Evolutionary conservation across 352 stramenopile genomes (phyloP).

Genomic region (Phytophthora tentaculata): DNA sequence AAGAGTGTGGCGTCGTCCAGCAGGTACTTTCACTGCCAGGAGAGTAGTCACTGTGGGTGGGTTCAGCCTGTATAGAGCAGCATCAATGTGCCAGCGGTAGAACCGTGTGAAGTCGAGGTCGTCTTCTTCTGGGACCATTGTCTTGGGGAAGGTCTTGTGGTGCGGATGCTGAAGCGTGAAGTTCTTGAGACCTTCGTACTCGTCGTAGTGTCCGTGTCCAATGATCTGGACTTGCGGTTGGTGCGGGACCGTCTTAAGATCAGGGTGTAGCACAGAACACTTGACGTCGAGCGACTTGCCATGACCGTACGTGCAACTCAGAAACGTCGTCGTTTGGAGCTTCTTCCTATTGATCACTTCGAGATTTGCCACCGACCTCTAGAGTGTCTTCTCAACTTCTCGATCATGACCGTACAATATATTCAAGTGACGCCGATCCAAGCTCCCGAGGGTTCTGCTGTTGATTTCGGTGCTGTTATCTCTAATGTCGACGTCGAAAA

Average conservation of each 20-base stretch:
- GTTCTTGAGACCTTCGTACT: conserved; percentile 40
- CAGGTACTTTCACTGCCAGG: conserved; percentile 33
- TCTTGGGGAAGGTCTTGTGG: conserved; percentile 44
- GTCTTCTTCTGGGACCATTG: conserved; percentile 27
- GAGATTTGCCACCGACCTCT: conserved; percentile 11
- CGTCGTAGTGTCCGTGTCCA: conserved; percentile 39
- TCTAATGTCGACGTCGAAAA: conserved; percentile 35
- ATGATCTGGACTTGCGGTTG: conserved; percentile 44
- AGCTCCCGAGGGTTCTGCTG: conserved; percentile 18
- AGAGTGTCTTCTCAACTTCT: neutral
- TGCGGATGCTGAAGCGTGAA: conserved; percentile 41
- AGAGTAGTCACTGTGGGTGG: conserved; percentile 38
- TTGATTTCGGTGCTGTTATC: conserved; percentile 34
- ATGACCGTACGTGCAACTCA: conserved; percentile 30
- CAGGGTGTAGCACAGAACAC: conserved; percentile 34
- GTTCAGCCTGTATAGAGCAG: conserved; percentile 34
- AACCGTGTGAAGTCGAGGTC: conserved; percentile 41
- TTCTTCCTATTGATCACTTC: conserved; percentile 3
- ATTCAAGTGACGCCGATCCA: conserved; percentile 31
- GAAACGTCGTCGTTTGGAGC: conserved; percentile 11
- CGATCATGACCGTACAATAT: conserved; percentile 18
- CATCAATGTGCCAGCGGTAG: conserved; percentile 45
- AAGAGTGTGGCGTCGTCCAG: conserved; percentile 32
- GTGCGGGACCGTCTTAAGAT: conserved; percentile 40
- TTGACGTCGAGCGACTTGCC: conserved; percentile 41